Percentiles rank a stretch among this genome's conserved stretches.
Evolutionary conservation across 768 basidiomycete species (phyloP).

Genomic region (Termitomyces eurrhizus): DNA sequence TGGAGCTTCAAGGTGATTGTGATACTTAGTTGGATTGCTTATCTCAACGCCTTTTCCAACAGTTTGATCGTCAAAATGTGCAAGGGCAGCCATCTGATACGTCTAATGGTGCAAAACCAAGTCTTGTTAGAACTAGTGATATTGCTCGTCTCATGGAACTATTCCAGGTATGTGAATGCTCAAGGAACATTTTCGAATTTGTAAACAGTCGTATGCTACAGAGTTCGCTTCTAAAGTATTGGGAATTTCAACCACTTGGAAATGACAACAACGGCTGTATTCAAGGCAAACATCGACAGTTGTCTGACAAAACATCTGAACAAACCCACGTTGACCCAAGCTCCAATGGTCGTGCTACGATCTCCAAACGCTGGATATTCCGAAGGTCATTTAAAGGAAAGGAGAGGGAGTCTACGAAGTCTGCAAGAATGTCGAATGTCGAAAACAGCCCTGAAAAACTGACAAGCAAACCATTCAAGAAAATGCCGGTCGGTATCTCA

Average conservation of each 20-base stretch:
- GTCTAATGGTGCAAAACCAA: conserved; percentile 37
- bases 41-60: conserved; percentile 10
- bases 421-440: conserved; percentile 16
- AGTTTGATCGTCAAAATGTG: conserved; percentile 77
- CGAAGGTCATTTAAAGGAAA: conserved; percentile 26
- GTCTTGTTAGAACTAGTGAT: conserved; percentile 67
- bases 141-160: conserved; percentile 81
- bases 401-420: conserved; percentile 20
- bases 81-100: conserved; percentile 56
- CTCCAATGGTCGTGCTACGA: conserved; percentile 17
- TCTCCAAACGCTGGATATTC: conserved; percentile 29
- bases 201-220: conserved; percentile 18
- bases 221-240: conserved; percentile 70
- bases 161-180: conserved; percentile 53
- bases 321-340: conserved; percentile 36
- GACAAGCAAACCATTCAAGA: conserved; percentile 45
- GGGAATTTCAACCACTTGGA: conserved; percentile 55
- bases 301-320: conserved; percentile 33
- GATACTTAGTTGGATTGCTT: not conserved
- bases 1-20: conserved; percentile 73
- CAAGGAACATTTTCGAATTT: not conserved
- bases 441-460: conserved; percentile 30
- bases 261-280: conserved; percentile 18
- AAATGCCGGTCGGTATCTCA: conserved; percentile 25
- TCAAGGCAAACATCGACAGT: conserved; percentile 25